Base-by-base conservation (phyloP, 2,329 filamentous ascomycete genomes). In the Calonectria crousiana region DNA sequence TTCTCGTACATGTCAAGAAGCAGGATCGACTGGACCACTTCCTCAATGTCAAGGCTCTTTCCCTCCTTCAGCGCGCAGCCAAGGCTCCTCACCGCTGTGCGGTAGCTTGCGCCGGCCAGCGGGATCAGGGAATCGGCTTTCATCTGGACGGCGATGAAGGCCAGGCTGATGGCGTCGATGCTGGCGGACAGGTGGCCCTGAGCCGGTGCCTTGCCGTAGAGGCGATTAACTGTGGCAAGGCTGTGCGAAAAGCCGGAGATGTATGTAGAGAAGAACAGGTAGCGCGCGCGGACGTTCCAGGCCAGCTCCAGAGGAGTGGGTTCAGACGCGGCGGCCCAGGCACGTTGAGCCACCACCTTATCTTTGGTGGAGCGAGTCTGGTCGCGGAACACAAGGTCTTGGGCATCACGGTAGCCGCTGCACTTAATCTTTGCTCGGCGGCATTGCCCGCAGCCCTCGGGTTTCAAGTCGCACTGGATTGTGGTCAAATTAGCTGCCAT, bases 1-100 rank as follows among this genome's bases (percentile, higher is more conserved):
- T 81, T 82, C 73, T 82, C 80, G 53, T 79, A 82, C 41, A 80
- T 75, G 47, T 82, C 80, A 9, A 82, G 78, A 13, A 82, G 75
- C 8, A 82, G 64, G 2, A 81, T 69, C 2, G 80, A 76, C 52
- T 81, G 80, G 0, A 82, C 66, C 5, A 73, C 75, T 20, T 73
- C 76, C 11, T 79, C 77, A 2, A 69, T 47, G 13, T 53, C 32
- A 4, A 32, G 20, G 20, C 6, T 23, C 30, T 41, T 36, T 2
- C 34, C 4, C 11, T 38, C 28, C 1, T 20, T n/a, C 23, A 69
- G 9, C 8, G 53, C 28, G 8, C 13, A 14, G 11, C 67, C 38
- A 11, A 69, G 53, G 18, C 34, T 60, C 28, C 44, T 41, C 14
- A 69, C 58, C 10, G 67, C 67, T 14, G 38, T 51, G 10, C 58